Base-by-base conservation (phyloP, 1,284 basidiomycete genomes). In the Microbotryum saponariae region DNA sequence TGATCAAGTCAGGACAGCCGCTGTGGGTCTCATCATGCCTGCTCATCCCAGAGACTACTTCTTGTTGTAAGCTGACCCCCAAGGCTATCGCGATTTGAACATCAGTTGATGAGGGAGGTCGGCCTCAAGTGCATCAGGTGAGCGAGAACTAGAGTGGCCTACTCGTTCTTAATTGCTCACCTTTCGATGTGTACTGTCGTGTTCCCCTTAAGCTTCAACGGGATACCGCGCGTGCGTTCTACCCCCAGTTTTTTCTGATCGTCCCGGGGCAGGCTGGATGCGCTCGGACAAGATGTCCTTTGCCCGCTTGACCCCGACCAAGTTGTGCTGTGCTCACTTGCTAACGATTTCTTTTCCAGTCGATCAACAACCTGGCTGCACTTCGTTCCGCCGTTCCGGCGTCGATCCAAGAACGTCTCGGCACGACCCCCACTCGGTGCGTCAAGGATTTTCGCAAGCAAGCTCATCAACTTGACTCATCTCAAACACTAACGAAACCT, bases 61-160 rank as follows among this genome's bases (percentile, higher is more conserved):
- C 9, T 16, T 12, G 9, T 42, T 16, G 37, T 42, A 16, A 16
- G 16, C 37, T 42, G 37, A 42, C 37, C 18, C 16, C 12, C 14
- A 10, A 42, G 37, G 16, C 37, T 42, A 14, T 16, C 37, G 1
- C 37, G 37, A 2, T 2, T 42, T 14, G 31, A 42, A 16, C 37
- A 29, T 21, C 53, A 68, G 66, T 76, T 92, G 70, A 92, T 97
- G 84, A 83, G 94, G 56, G 94, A 98, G 79, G 84, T 88, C 10
- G 91, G 91, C 6, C 75, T 98, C 74, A 97, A 98, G 78, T 92
- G 89, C 71, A 85, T 87, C 73, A 89, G 92, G 68, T 92, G 96
- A 75, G 84, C 90, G 66, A 92, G 92, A 47, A 46, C 31, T 8
- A 31, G 8, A 31, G 31, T 31, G 31, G 31, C 31, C 31, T 31